Conservation (phyloP, 768 basidiomycete species). For the Lactifluus rugatus region DNA sequence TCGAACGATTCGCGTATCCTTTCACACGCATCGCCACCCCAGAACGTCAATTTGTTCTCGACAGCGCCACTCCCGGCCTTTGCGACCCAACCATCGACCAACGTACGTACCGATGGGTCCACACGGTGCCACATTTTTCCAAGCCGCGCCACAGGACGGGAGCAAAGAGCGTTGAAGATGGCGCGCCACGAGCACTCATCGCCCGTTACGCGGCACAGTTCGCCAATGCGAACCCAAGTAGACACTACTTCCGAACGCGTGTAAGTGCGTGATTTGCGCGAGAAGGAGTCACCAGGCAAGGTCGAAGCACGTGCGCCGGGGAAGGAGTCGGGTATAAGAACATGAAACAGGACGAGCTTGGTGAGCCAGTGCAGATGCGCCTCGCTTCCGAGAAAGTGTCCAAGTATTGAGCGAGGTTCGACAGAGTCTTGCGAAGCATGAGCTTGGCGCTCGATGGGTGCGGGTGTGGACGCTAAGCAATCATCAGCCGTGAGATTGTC, state of each 20-base stretch:
- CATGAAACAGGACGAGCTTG: conserved; percentile 56
- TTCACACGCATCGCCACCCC: conserved; percentile 42
- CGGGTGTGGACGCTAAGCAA: conserved; percentile 6
- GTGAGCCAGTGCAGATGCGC: conserved; percentile 77
- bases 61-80: conserved; percentile 31
- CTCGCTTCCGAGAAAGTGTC: conserved; percentile 55
- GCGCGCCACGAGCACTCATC: conserved; percentile 78
- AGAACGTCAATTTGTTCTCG: conserved; percentile 44
- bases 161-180: conserved; percentile 59
- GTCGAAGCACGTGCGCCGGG: conserved; percentile 24
- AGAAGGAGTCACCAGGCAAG: conserved; percentile 25
- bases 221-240: conserved; percentile 64
- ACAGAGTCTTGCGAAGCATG: background rate
- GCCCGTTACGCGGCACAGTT: conserved; percentile 58
- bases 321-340: conserved; percentile 52
- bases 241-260: conserved; percentile 64
- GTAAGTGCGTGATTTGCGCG: conserved; percentile 47
- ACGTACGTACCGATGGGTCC: conserved; percentile 44
- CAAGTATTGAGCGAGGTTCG: background rate
- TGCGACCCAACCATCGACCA: conserved; percentile 58
- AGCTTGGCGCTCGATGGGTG: conserved; percentile 6
- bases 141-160: conserved; percentile 62
- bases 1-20: conserved; percentile 27
- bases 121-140: conserved; percentile 77
- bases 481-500: conserved; percentile 42